Base-by-base conservation (phyloP, 83 land plant genomes). In the Picea abies region DNA sequence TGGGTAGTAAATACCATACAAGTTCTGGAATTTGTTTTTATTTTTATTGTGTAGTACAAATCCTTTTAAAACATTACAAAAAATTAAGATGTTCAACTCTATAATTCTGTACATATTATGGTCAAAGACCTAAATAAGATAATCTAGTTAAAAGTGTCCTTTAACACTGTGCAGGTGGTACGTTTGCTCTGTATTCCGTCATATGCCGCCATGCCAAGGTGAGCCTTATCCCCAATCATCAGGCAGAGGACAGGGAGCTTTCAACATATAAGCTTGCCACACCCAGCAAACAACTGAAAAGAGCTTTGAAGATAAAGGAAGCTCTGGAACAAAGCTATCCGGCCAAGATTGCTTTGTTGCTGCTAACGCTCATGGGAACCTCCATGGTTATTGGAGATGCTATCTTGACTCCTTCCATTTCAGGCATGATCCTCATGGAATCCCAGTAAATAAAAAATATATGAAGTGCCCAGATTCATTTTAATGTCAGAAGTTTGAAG, bases 371-470 rank as follows among this genome's bases (percentile, higher is more conserved):
- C 41, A 72, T 88, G 0, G 98, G 92, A 19, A 95, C 98, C 25
- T 91, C 92, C 71, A 93, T 93, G 95, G 88, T 95, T 20, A 91
- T 95, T 26, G 97, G 95, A 0, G 97, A 95, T 80, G 97, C 93
- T 12, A 83, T 95, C 11, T 82, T 95, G 7, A 95, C 98, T 63
- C 96, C 94, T 12, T 86, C 88, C 70, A 95, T 95, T 5, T 95
- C 98, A 79, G 97, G 95, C 58, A 52, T 52, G 56, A 52, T 52
- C 56, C 12, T 52, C 56, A 52, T 52, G 12, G 56, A 10, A 10
- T 52, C 56, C 56, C 56, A 52, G 12, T 52, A 52, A 52, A 10
- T 52, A 52, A 10, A 10, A 52, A 49, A 49, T 49, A 49, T 44
- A 29, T 29, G 32, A 29, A 29, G 32, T 29, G 32, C 32, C 32